phyloP scores from a whole-genome alignment of 208 protist genomes.

The Sergeia podlipaevii region DNA sequence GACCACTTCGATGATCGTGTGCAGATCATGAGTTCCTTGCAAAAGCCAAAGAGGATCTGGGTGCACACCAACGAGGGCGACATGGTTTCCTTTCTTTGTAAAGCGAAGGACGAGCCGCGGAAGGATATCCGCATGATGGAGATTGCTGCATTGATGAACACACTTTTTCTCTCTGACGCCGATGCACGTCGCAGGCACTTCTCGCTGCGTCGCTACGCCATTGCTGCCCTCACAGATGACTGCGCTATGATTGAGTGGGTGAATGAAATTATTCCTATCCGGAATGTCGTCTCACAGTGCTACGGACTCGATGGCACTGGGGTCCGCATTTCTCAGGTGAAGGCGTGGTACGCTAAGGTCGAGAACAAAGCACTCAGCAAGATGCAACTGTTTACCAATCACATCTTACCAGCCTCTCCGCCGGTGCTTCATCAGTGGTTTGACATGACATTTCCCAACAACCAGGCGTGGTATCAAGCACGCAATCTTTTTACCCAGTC shows the following conservation, averaged over 20 bases:
- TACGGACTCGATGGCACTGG: conserved; percentile 73
- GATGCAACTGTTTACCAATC: conserved; percentile 62
- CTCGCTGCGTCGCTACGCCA: conserved; percentile 79
- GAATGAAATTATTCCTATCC: conserved; percentile 77
- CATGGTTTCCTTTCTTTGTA: conserved; percentile 87
- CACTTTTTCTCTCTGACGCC: conserved; percentile 80
- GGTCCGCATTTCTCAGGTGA: conserved; percentile 54
- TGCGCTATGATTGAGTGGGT: conserved; percentile 96
- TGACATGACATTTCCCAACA: conserved; percentile 72
- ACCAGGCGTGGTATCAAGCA: conserved; percentile 89
- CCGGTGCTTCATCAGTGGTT: conserved; percentile 95
- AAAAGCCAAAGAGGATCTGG: conserved; percentile 91
- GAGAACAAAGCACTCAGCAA: conserved; percentile 57
- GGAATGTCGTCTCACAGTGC: conserved; percentile 68
- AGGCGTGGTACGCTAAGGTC: conserved; percentile 62
- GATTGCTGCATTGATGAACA: conserved; percentile 92
- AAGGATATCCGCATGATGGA: conserved; percentile 98
- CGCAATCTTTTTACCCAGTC: conserved; percentile 87
- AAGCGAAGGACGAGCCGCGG: conserved; percentile 91
- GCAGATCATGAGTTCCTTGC: conserved; percentile 84
- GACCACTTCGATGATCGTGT: conserved; percentile 64
- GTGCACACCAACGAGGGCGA: conserved; percentile 73
- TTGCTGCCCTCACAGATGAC: conserved; percentile 88
- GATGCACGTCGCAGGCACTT: conserved; percentile 83
- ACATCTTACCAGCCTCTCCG: conserved; percentile 72